Base-by-base conservation (phyloP, 1,139 yeast genomes). In the Debaryomyces coudertii region DNA sequence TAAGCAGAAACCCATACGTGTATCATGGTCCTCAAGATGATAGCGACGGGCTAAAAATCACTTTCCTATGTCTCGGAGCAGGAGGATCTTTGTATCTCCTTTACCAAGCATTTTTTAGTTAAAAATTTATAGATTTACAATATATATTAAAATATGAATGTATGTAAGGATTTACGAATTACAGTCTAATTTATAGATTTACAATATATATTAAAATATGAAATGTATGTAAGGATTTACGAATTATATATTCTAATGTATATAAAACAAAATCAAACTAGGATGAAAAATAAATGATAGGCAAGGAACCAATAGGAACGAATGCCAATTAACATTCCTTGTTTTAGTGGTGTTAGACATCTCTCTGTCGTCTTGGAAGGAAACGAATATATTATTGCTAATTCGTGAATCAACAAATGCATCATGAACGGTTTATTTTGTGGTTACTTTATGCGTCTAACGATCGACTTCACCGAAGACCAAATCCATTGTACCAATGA, bases 401-500 rank as follows among this genome's bases (percentile, higher is more conserved):
- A 46, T 46, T 46, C 48, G 33, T 39, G 51, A 46, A 44, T 48
- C 29, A 43, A 45, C 48, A 48, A 48, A 48, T 48, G 51, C 51
- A 48, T 30, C 31, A 40, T 40, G 43, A 40, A 42, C 41, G 42
- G 30, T 34, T 24, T 29, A 22, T 36, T 29, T 28, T 38, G 35
- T 23, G 15, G 20, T 41, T 22, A 27, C n/a, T 18, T 22, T n/a
- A 14, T 7, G 24, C 22, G 23, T 23, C 38, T 74, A 89, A 48
- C 96, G 90, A 75, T 89, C 96, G 57, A 89, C 96, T 71, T 89
- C 96, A 62, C 96, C 96, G 67, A 89, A 89, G 68, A 89, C 96
- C 69, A 89, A 82, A 76, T 89, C 96, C 96, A 89, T 88, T 52
- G 96, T 89, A 76, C 96, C 96, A 63, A 89, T 88, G 65, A 89